Evolutionary conservation across 164 flowering plant genomes (phyloP), one percentile per base, ranked within the genome.

Genomic region (Nymphaea thermarum): DNA sequence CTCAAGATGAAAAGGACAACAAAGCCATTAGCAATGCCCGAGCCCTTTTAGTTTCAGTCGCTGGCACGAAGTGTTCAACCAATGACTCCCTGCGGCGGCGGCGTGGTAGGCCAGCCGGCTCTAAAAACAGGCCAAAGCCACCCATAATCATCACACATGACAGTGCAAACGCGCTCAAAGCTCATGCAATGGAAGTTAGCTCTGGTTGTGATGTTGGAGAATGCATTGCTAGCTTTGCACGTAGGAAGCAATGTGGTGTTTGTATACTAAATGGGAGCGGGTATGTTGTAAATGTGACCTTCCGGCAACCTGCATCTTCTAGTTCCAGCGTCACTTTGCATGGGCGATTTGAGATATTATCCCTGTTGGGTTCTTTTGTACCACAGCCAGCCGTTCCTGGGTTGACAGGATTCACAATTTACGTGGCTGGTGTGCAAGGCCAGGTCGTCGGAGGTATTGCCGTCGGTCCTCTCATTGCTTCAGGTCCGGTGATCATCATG

Each of bases 101-200:
- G 14, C 83, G 98, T 14, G 98, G 96, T 2, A 73, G 96, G 68
- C 96, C 96, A 0, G 88, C 90, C 0, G 93, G 97, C 4, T 91
- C 97, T 1, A 91, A 91, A 72, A 91, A 91, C 82, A 91, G 89
- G 77, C 95, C 97, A 0, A 91, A 91, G 75, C 91, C 91, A 3
- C 96, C 96, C 1, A 84, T 89, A 44, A 89, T 91, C 60, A 79
- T 91, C 73, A 86, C 91, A 17, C 74, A 89, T 3, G 96, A 89
- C 71, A 83, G 92, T 67, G 85, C 90, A 5, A 89, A 87, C 57
- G 85, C 92, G 0, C 87, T 91, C 1, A 70, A 87, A 3, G 97
- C 93, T 3, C 93, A 91, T 69, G 97, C 93, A 42, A 83, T 91
- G 88, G 98, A 91, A 81, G 82, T 89, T 44, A 80, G 80, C 72